Evolutionary conservation across 1,284 basidiomycete genomes (phyloP).

Genomic region (Stygiomarasmius scandens): DNA sequence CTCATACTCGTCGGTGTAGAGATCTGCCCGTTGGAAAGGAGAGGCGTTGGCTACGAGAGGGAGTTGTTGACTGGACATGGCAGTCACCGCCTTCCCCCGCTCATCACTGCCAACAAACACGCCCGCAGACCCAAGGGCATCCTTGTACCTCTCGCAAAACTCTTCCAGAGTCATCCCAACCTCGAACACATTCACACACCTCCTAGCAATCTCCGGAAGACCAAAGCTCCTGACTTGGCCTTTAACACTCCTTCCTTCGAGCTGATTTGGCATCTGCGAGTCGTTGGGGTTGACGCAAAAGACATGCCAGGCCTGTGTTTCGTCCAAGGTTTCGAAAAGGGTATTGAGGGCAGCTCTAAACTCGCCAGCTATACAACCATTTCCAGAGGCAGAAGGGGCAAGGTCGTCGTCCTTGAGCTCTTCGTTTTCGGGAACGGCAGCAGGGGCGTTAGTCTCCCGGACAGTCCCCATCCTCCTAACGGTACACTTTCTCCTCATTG

Average conservation of each 20-base stretch:
- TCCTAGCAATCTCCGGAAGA: slow-evolving; percentile 76
- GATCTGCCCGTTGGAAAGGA: slow-evolving; percentile 66
- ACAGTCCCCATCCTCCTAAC: slow-evolving; percentile 64
- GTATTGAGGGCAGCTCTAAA: slow-evolving; percentile 84
- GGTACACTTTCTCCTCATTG: slow-evolving; percentile 78
- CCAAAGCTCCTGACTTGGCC: slow-evolving; percentile 88
- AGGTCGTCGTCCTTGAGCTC: slow-evolving; percentile 61
- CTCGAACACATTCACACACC: slow-evolving; percentile 72
- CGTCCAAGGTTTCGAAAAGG: slow-evolving; percentile 77
- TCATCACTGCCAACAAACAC: slow-evolving; percentile 53
- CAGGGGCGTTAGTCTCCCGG: slow-evolving; percentile 50
- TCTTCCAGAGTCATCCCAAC: slow-evolving; percentile 88
- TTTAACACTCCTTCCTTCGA: slow-evolving; percentile 91
- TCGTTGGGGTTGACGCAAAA: slow-evolving; percentile 96
- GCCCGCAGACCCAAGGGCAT: slow-evolving; percentile 54
- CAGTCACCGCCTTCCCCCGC: slow-evolving; percentile 56
- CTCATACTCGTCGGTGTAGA: too few relatives aligned
- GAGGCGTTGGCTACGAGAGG: slow-evolving; percentile 82
- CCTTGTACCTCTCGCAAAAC: slow-evolving; percentile 83
- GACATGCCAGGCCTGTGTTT: slow-evolving; percentile 60
- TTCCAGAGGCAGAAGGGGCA: slow-evolving; percentile 41
- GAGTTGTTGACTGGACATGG: slow-evolving; percentile 61
- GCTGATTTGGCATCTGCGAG: slow-evolving; percentile 86
- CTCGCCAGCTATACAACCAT: slow-evolving; percentile 85
- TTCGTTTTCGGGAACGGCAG: slow-evolving; percentile 39